Conservation (phyloP, 495 filamentous ascomycete genomes). For the Aspergillus sparsus region DNA sequence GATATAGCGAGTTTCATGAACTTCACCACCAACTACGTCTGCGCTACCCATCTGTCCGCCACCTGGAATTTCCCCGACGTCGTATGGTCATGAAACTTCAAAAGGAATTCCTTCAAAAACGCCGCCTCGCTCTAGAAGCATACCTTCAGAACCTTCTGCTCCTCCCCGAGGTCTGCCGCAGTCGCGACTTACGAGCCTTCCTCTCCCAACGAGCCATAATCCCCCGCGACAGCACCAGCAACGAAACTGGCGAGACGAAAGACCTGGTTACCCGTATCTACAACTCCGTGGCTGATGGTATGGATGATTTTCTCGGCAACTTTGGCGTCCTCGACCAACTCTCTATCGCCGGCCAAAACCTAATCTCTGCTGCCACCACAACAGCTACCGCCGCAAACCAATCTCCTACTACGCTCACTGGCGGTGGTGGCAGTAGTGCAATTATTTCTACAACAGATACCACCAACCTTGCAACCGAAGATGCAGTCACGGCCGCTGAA, state of each 20-base stretch:
- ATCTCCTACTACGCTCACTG: slow-evolving; percentile 36
- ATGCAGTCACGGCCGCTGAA: slow-evolving; percentile 74
- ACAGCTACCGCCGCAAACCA: not conserved
- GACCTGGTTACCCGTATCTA: slow-evolving; percentile 95
- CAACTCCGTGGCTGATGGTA: slow-evolving; percentile 93
- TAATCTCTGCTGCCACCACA: slow-evolving; percentile 82
- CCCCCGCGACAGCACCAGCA: slow-evolving; percentile 57
- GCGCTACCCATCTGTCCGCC: slow-evolving; percentile 81
- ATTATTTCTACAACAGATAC: slow-evolving; percentile 30
- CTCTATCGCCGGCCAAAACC: slow-evolving; percentile 86
- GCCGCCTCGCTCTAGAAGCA: slow-evolving; percentile 75
- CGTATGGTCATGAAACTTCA: slow-evolving; percentile 96
- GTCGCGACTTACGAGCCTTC: slow-evolving; percentile 88
- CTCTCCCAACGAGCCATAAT: slow-evolving; percentile 84
- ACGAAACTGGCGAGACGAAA: slow-evolving; percentile 63
- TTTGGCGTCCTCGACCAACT: slow-evolving; percentile 95
- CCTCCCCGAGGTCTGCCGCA: slow-evolving; percentile 90
- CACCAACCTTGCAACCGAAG: slow-evolving; percentile 51
- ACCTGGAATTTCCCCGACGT: slow-evolving; percentile 87
- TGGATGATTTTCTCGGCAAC: slow-evolving; percentile 97
- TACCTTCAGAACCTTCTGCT: slow-evolving; percentile 84
- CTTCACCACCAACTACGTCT: slow-evolving; percentile 85
- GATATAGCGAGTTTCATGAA: slow-evolving; percentile 97
- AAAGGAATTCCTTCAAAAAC: slow-evolving; percentile 89
- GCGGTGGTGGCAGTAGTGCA: not conserved